A percentile compares a stretch with the other conserved stretches of the same genome.
These are phyloP conservation scores for Hirschioporus abietinus DNA, from an alignment of 768 basidiomycete genomes.

Conservation along the genomic window DNA sequence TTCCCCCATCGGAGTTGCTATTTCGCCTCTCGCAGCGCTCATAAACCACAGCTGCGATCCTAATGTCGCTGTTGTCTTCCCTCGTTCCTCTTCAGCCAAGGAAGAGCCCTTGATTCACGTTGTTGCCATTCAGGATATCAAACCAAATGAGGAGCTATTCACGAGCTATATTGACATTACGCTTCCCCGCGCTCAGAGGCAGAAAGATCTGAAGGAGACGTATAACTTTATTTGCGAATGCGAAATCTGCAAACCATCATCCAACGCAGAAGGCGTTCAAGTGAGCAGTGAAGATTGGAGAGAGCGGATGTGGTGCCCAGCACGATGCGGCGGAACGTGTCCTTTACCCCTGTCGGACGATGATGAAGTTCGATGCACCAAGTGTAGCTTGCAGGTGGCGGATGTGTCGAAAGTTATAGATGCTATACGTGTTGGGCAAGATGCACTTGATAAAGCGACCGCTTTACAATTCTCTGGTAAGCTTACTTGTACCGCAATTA, in stretches of 20 bases:
- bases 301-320: constrained; percentile 64
- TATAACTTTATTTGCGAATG: constrained; percentile 81
- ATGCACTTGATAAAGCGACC: constrained; percentile 70
- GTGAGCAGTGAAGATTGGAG: constrained; percentile 49
- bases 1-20: constrained; percentile 76
- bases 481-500: constrained; percentile 8
- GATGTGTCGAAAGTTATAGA: constrained; percentile 54
- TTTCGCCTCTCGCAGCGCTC: constrained; percentile 74
- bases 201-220: constrained; percentile 53
- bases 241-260: constrained; percentile 37
- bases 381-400: constrained; percentile 46
- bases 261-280: constrained; percentile 4
- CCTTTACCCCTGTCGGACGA: constrained; percentile 48
- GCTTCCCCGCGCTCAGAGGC: constrained; percentile 51
- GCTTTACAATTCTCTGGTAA: constrained; percentile 54
- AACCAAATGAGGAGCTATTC: constrained; percentile 68
- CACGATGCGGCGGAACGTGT: constrained; percentile 60
- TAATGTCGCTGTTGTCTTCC: constrained; percentile 91
- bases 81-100: constrained; percentile 35
- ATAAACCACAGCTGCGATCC: constrained; percentile 88
- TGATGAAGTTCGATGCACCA: constrained; percentile 42
- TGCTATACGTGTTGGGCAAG: constrained; percentile 61
- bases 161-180: constrained; percentile 87
- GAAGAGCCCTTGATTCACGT: constrained; percentile 66
- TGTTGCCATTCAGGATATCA: constrained; percentile 62